Base-by-base conservation (phyloP, 805 yeast genomes). In the Priceomyces haplophilus region DNA sequence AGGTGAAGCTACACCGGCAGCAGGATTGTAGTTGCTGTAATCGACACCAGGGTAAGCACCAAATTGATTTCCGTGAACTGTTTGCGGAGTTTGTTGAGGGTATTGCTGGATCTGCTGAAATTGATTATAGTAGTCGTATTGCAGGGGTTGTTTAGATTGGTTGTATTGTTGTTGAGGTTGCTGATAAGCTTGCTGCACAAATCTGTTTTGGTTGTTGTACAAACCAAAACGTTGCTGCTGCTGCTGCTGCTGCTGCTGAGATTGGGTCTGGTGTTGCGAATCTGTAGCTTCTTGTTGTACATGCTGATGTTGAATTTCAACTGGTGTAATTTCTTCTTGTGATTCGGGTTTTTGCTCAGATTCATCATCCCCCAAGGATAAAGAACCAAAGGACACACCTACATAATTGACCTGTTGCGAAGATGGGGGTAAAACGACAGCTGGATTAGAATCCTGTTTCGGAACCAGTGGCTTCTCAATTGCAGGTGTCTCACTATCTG, bases 371-470 rank as follows among this genome's bases (percentile, higher is more conserved):
- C 69, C 64, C 44, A 77, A 64, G 19, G 75, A 62, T 51, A 80
- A 65, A 10, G 83, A 77, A 43, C 87, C 87, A 53, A 82, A 81
- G 25, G 83, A 80, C 32, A 82, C 80, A 49, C 81, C 83, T 21
- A 77, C 75, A 38, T 75, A 63, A 55, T 66, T 62, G 45, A 73
- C 56, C 51, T 65, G 73, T 43, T 74, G 67, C 35, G 76, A 67
- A 30, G 75, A 62, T 34, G 69, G 66, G 49, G 86, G 86, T 58
- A 82, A 75, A 24, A 80, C 64, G 39, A 69, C 75, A 51, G 64
- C 64, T 27, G 72, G 65, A 52, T 64, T 62, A 27, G 40, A 44
- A 17, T 43, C 42, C 34, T 49, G 42, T 12, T 29, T 12, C 10
- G 55, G 37, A 15, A 53, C 52, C 12, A 53, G 43, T 18, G 51